A percentile compares a stretch with the other conserved stretches of the same genome.
Conservation (phyloP, 495 filamentous ascomycete genomes). For the Echria macrotheca region DNA sequence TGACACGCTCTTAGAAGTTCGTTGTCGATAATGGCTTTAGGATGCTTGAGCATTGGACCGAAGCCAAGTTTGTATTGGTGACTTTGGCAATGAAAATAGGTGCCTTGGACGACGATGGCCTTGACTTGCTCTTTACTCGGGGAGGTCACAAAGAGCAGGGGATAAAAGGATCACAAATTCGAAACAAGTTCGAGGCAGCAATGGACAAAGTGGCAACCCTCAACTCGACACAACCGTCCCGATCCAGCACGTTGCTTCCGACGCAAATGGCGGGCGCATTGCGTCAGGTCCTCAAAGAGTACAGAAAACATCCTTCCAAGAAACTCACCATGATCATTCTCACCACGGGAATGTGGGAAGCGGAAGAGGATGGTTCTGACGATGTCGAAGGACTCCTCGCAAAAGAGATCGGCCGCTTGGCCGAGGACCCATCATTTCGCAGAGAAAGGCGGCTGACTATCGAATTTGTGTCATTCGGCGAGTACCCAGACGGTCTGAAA, state of each 20-base stretch:
- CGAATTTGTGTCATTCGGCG: constrained; percentile 29
- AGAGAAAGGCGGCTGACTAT: constrained; percentile 20
- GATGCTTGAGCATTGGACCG: constrained; percentile 20
- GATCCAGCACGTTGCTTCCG: too few relatives aligned
- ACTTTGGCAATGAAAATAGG: constrained; percentile 25
- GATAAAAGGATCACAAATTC: neutral
- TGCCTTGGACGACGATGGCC: constrained; percentile 22
- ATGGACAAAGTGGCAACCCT: neutral
- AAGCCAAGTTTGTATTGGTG: constrained; percentile 16
- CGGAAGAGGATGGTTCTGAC: neutral
- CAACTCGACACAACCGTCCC: too few relatives aligned
- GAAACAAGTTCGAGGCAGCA: neutral
- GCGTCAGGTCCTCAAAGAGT: neutral
- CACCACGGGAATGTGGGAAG: constrained; percentile 27
- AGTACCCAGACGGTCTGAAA: constrained; percentile 20
- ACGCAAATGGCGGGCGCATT: neutral
- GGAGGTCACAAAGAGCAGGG: neutral
- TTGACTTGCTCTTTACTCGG: constrained; percentile 23
- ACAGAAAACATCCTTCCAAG: neutral
- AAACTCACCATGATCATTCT: constrained; percentile 25
- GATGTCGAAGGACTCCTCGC: constrained; percentile 13
- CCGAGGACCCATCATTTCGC: constrained; percentile 6
- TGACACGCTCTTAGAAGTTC: constrained; percentile 18
- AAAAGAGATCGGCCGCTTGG: neutral
- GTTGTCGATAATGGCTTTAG: constrained; percentile 21